Conservation (phyloP, 345 rosid genomes). For the Raphanus raphanistrum region DNA sequence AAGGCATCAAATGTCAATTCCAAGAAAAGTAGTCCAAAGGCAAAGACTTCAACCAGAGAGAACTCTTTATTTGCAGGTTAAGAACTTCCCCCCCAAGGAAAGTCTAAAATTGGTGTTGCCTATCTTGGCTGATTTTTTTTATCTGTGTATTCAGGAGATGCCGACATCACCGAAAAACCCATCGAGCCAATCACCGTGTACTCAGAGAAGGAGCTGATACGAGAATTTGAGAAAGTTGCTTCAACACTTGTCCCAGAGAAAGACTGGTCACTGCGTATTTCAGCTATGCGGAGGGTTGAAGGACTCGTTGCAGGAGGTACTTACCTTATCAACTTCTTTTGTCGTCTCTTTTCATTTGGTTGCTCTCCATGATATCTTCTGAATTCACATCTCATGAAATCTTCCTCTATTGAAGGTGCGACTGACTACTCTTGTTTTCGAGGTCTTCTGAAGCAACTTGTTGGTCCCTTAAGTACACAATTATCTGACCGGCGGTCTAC, state of each 20-base stretch:
- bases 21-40: slow-evolving; percentile 86
- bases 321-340: neutral
- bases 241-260: slow-evolving; percentile 90
- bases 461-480: slow-evolving; percentile 78
- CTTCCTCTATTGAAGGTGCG: slow-evolving; percentile 63
- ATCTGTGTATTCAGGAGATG: slow-evolving; percentile 60
- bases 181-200: slow-evolving; percentile 83
- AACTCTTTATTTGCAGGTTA: slow-evolving; percentile 88
- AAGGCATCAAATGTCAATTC: slow-evolving; percentile 49
- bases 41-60: slow-evolving; percentile 75
- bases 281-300: slow-evolving; percentile 97
- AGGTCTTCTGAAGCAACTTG: slow-evolving; percentile 92
- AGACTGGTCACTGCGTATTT: slow-evolving; percentile 97
- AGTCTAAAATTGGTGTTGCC: slow-evolving; percentile 6
- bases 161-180: slow-evolving; percentile 72
- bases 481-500: slow-evolving; percentile 93
- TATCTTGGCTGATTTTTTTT: slow-evolving; percentile 18
- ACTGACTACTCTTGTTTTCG: slow-evolving; percentile 76
- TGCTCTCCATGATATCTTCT: slow-evolving; percentile 16
- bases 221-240: slow-evolving; percentile 92
- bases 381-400: slow-evolving; percentile 15
- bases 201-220: slow-evolving; percentile 89
- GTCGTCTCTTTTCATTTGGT: slow-evolving; percentile 16
- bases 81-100: slow-evolving; percentile 18
- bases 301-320: slow-evolving; percentile 95